Conservation (phyloP, 2,329 filamentous ascomycete genomes). For the Monosporascus sp. region DNA sequence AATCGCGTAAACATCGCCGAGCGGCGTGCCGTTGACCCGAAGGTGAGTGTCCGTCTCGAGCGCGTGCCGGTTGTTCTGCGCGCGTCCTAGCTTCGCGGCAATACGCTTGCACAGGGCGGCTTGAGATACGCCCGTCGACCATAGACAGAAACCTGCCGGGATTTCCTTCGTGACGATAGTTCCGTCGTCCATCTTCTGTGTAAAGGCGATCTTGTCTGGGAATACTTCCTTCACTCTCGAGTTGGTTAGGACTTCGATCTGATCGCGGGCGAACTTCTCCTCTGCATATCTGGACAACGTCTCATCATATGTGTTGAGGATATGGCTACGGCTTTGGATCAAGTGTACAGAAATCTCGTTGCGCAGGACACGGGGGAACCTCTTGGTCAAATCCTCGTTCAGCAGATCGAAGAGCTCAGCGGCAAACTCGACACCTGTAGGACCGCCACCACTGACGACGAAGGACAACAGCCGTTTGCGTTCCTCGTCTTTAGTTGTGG, state of each 20-base stretch:
- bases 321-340: slow-evolving; percentile 90
- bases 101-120: slow-evolving; percentile 73
- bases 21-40: slow-evolving; percentile 77
- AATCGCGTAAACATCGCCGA: slow-evolving; percentile 94
- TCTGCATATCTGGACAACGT: slow-evolving; percentile 89
- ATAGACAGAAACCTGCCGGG: slow-evolving; percentile 92
- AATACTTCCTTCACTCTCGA: slow-evolving; percentile 86
- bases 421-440: slow-evolving; percentile 95
- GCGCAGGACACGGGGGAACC: slow-evolving; percentile 84
- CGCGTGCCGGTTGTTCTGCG: slow-evolving; percentile 83
- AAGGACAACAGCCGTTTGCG: slow-evolving; percentile 84
- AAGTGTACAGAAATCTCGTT: slow-evolving; percentile 98
- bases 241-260: slow-evolving; percentile 88
- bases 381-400: slow-evolving; percentile 81
- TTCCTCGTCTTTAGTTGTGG: slow-evolving; percentile 85
- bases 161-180: slow-evolving; percentile 82
- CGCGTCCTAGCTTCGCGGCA: slow-evolving; percentile 66
- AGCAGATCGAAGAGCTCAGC: slow-evolving; percentile 93
- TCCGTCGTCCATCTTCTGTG: slow-evolving; percentile 71
- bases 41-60: slow-evolving; percentile 93
- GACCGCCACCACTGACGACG: slow-evolving; percentile 90
- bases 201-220: slow-evolving; percentile 80
- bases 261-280: slow-evolving; percentile 81
- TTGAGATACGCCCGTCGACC: slow-evolving; percentile 93
- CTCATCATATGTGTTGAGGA: slow-evolving; percentile 97